phyloP scores from a whole-genome alignment of 163 green algal genomes.

The Volvox carteri region DNA sequence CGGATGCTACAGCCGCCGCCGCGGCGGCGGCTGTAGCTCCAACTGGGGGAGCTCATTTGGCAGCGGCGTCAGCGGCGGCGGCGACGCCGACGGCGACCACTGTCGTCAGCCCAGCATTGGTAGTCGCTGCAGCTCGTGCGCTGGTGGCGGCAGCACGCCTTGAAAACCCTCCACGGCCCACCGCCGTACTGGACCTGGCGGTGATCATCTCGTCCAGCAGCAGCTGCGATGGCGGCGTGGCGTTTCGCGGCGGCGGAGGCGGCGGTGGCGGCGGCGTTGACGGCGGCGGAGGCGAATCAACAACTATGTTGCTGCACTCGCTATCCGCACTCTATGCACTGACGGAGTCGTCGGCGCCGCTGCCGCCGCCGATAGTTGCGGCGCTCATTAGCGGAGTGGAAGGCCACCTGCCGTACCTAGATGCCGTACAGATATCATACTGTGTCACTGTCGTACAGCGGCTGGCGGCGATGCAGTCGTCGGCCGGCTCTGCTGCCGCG shows the following conservation, averaged over 20 bases:
- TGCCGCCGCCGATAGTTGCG: background rate
- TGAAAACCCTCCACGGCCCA: background rate
- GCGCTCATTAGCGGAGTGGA: background rate
- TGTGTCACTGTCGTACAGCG: background rate
- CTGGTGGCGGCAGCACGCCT: background rate
- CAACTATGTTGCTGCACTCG: background rate
- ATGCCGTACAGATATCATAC: constrained; percentile 20
- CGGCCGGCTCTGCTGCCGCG: no score
- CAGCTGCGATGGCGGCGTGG: background rate
- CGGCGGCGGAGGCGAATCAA: background rate
- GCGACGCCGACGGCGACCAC: background rate
- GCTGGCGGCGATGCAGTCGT: background rate
- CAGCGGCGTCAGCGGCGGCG: background rate
- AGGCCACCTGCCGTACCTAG: background rate
- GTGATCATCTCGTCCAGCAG: background rate
- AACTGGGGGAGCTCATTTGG: background rate
- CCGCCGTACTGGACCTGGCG: background rate
- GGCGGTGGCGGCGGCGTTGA: background rate
- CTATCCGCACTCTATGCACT: background rate
- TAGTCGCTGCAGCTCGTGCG: background rate
- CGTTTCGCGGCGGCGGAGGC: no score
- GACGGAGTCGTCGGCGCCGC: background rate
- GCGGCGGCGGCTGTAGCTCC: no score
- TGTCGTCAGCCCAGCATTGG: background rate
- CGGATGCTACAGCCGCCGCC: no score